Percentiles rank a stretch among this genome's conserved stretches.
These are phyloP conservation scores for Ocimum tenuiflorum DNA, from an alignment of 257 asterid species.

Conservation along the genomic window DNA sequence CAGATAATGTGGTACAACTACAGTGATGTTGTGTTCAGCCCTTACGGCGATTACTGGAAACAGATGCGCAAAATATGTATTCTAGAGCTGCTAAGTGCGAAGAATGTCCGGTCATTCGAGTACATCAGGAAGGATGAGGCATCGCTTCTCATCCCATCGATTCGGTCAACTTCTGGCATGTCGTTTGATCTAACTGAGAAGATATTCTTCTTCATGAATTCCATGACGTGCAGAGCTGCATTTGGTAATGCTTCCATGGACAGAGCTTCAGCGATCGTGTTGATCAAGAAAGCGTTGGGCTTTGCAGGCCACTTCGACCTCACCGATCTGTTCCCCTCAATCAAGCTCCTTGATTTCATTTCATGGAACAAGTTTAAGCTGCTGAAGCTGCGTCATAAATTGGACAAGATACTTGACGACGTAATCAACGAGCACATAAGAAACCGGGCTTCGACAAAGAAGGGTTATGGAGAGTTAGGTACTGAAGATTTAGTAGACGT, in stretches of 20 bases:
- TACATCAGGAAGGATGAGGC: slow-evolving; percentile 29
- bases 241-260: slow-evolving; percentile 23
- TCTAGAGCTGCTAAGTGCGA: slow-evolving; percentile 22
- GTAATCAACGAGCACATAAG: slow-evolving; percentile 24
- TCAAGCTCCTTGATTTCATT: slow-evolving; percentile 9
- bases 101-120: slow-evolving; percentile 30
- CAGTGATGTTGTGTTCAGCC: slow-evolving; percentile 22
- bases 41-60: slow-evolving; percentile 29
- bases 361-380: slow-evolving; percentile 23
- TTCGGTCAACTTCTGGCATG: not conserved
- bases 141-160: not conserved
- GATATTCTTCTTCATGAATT: slow-evolving; percentile 4
- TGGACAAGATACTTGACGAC: slow-evolving; percentile 30
- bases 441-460: slow-evolving; percentile 1
- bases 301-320: slow-evolving; percentile 20
- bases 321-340: slow-evolving; percentile 33
- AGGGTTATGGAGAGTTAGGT: slow-evolving; percentile 28
- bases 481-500: slow-evolving; percentile 36
- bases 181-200: slow-evolving; percentile 17
- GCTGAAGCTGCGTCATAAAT: slow-evolving; percentile 15
- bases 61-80: slow-evolving; percentile 29
- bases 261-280: not conserved
- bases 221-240: slow-evolving; percentile 24
- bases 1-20: slow-evolving; percentile 24
- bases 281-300: not conserved